A percentile compares a stretch with the other conserved stretches of the same genome.
Evolutionary conservation across 345 rosid species (phyloP).

Genomic region (Melastoma malabathricum): DNA sequence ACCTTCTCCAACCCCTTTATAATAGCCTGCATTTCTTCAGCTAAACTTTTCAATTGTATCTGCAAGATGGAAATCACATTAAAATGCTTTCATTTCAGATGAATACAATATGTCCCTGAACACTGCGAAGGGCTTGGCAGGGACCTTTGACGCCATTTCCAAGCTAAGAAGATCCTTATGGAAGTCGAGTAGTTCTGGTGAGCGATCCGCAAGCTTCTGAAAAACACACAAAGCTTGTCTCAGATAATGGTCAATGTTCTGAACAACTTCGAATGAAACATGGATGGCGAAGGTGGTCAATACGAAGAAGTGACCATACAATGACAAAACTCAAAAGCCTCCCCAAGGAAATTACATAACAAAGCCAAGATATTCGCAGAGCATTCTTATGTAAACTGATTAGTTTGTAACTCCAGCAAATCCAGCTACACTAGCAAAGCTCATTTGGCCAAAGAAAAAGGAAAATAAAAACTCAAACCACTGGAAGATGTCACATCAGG

Average conservation of each 20-base stretch:
- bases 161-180: slow-evolving; percentile 71
- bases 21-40: slow-evolving; percentile 99
- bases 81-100: slow-evolving; percentile 5
- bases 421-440: too few species aligned
- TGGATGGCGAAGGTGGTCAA: too few species aligned
- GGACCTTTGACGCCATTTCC: slow-evolving; percentile 82
- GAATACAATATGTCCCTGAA: slow-evolving; percentile 4
- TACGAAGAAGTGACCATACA: too few species aligned
- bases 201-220: slow-evolving; percentile 71
- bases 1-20: slow-evolving; percentile 91
- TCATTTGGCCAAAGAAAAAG: too few species aligned
- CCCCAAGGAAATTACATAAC: too few species aligned
- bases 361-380: too few species aligned
- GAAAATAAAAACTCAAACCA: too few species aligned
- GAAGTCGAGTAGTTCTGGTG: slow-evolving; percentile 72
- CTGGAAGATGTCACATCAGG: too few species aligned
- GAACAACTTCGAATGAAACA: background rate
- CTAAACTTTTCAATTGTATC: slow-evolving; percentile 93
- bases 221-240: slow-evolving; percentile 4
- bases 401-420: too few species aligned
- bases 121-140: slow-evolving; percentile 5
- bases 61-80: slow-evolving; percentile 19
- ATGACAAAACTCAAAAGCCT: too few species aligned
- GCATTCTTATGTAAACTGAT: too few species aligned
- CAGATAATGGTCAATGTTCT: background rate